Evolutionary conservation across 768 basidiomycete genomes (phyloP), one percentile per base, ranked within the genome.

Genomic region (Tricholoma furcatifolium): DNA sequence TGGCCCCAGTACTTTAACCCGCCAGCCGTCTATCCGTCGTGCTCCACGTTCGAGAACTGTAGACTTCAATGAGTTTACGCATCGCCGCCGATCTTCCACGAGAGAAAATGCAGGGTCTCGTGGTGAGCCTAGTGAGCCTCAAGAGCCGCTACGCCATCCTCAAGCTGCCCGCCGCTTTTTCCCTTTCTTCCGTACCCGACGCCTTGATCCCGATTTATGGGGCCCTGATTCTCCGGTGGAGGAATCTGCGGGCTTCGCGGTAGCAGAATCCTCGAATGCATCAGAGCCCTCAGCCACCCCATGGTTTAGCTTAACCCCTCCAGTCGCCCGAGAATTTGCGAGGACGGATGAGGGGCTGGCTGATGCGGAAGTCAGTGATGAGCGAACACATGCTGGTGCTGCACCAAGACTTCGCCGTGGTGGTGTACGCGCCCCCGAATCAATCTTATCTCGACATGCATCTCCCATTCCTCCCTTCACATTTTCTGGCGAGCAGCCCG

Each of bases 51-150:
- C 77, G 24, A 72, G 87, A 31, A 74, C 80, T 12, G 74, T 81
- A 12, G 87, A 90, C 56, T 89, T 91, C 65, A 83, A 77, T 61
- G 88, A 90, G 23, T 89, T 86, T 56, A 85, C 87, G 0, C 66
- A 79, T 20, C 82, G 82, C 11, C 81, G 88, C 27, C 80, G 88
- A 47, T 80, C 79, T 15, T 70, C 72, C 4, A 79, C 66, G 21
- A 68, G 79, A 42, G 75, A 77, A 12, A 49, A 67, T 2, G 42
- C 64, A 10, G 57, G 58, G 36, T 43, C 64, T 11, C 65, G 68
- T 36, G 55, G 64, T 31, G 73, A 71, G 39, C 54, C 60, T 15
- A 51, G 60, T 17, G 70, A 70, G 20, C 60, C 66, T 11, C 56
- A 61, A 27, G 71, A 69, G 48, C 59, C 50, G 34, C 40, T 47